Percentiles rank a stretch among this genome's conserved stretches.
phyloP scores from a whole-genome alignment of 2,329 filamentous ascomycete species.

The Aureobasidium namibiae region DNA sequence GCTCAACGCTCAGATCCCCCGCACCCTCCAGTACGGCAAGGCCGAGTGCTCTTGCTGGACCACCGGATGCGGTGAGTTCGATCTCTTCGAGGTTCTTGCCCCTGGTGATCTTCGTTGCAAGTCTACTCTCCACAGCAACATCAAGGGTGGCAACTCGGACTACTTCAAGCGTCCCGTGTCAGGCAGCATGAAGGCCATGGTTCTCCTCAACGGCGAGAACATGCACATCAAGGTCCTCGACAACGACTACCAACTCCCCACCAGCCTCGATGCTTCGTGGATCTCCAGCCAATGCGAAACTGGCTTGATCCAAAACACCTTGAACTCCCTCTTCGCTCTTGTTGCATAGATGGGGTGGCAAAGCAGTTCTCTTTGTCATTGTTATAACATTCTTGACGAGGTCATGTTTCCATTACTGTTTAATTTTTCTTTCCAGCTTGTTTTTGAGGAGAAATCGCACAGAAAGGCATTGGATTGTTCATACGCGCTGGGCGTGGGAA shows the following conservation, averaged over 20 bases:
- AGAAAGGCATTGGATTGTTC: constrained; percentile 6
- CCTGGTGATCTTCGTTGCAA: constrained; percentile 59
- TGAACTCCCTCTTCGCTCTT: constrained; percentile 31
- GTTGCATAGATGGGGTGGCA: not conserved
- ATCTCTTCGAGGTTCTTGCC: constrained; percentile 64
- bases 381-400: constrained; percentile 1
- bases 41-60: constrained; percentile 63
- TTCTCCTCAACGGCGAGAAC: constrained; percentile 49
- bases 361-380: not conserved
- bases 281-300: constrained; percentile 28
- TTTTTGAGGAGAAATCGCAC: not conserved
- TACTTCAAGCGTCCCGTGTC: constrained; percentile 61
- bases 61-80: constrained; percentile 63
- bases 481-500: constrained; percentile 8
- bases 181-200: constrained; percentile 54
- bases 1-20: constrained; percentile 64
- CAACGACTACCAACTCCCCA: constrained; percentile 30
- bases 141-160: constrained; percentile 58
- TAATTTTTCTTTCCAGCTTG: not conserved
- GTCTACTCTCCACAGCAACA: constrained; percentile 58
- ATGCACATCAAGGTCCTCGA: constrained; percentile 49
- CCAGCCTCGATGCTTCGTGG: constrained; percentile 25
- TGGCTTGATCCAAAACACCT: constrained; percentile 25
- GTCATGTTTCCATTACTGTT: not conserved
- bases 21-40: constrained; percentile 58